Base-by-base conservation (phyloP, 2,329 filamentous ascomycete genomes). In the Cadophora sp. region DNA sequence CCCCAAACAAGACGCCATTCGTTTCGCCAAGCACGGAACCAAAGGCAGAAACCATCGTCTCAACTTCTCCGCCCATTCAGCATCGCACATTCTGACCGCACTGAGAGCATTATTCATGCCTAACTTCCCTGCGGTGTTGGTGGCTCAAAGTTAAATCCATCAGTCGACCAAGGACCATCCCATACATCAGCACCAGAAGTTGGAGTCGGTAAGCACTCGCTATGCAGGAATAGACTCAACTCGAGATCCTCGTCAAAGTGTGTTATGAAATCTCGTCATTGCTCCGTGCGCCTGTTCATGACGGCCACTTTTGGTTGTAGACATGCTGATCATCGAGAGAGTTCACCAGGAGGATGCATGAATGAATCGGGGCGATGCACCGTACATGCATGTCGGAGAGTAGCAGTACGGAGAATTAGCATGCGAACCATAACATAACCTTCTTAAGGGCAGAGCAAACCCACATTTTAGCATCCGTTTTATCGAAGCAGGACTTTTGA, bases 1-100 rank as follows among this genome's bases (percentile, higher is more conserved):
- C 55, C 20, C 36, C 55, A 58, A 58, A 58, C 55, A 58, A 58
- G 55, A 58, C 55, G 13, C 41, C 55, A 41, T 41, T 41, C 36
- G 55, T 58, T 58, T 58, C 55, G 55, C 36, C 55, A 24, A 24
- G 33, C 13, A 22, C 55, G 33, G 14, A 9, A 41, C 55, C 2
- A 41, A 18, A 39, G 33, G 43, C 16, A 41, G 36, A 58, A 22
- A 58, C 55, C 36, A 41, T 58, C 55, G 55, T 58, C 55, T 58
- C 53, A 41, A 43, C 36, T 24, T 58, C 7, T 20, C 9, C n/a
- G 22, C 24, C 33, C 36, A 58, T 41, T 24, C 33, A 41, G 20
- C n/a, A 33, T 53, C 50, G 27, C 4, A 24, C 18, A 1, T n/a
- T 53, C 50, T 53, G 33, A 4, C 33, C 36, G 20, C 36, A 58